These are phyloP conservation scores for Apophysomyces ossiformis DNA, from an alignment of 371 early-diverging fungal species.

Conservation along the genomic window DNA sequence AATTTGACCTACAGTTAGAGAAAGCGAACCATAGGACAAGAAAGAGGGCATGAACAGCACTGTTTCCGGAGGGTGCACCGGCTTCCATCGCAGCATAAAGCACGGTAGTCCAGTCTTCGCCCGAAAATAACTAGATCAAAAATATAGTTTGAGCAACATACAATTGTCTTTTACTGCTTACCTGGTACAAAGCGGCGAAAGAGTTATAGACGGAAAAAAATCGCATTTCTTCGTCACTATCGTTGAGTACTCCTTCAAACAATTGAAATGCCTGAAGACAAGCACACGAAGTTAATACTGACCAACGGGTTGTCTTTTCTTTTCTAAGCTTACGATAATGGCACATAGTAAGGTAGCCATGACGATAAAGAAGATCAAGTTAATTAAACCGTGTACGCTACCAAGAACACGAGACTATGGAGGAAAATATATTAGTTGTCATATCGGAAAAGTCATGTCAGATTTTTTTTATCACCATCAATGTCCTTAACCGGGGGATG, in stretches of 20 bases:
- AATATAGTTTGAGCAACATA: neutral
- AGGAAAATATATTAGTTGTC: neutral
- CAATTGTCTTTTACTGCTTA: conserved; percentile 19
- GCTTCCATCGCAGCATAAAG: conserved; percentile 59
- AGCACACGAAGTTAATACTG: too few relatives aligned
- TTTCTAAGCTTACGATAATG: conserved; percentile 52
- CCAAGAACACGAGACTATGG: conserved; percentile 61
- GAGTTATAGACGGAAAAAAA: conserved; percentile 69
- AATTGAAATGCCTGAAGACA: conserved; percentile 47
- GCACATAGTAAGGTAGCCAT: conserved; percentile 58
- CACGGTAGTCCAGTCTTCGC: conserved; percentile 72
- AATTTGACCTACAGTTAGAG: conserved; percentile 59
- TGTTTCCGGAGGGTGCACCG: conserved; percentile 40
- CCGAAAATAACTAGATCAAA: conserved; percentile 60
- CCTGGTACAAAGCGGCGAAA: conserved; percentile 66
- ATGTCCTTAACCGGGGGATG: conserved; percentile 55
- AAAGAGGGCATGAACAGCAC: conserved; percentile 57
- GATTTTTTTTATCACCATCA: conserved; percentile 46
- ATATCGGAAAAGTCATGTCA: neutral
- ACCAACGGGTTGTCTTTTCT: neutral
- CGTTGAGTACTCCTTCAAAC: conserved; percentile 52
- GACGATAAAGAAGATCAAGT: conserved; percentile 67
- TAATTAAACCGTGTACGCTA: conserved; percentile 63
- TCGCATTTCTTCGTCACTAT: conserved; percentile 53
- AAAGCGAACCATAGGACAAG: conserved; percentile 65